Evolutionary conservation across 1,139 yeast genomes (phyloP), one percentile per base, ranked within the genome.

Genomic region (Zygoascus sp.): DNA sequence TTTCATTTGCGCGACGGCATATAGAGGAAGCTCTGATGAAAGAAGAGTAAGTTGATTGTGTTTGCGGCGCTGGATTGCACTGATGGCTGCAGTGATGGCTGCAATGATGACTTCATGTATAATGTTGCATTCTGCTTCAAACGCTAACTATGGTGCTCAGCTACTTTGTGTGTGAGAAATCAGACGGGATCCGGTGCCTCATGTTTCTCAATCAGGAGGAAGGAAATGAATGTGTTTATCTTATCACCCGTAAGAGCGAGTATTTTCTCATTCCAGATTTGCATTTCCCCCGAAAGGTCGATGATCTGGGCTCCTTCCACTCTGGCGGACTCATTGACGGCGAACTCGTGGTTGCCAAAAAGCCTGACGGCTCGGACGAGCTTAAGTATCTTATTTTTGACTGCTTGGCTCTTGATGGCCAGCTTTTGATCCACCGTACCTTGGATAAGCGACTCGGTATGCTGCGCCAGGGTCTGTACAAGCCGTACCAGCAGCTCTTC

Each of bases 321-420:
- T 85, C 83, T 54, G 96, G 96, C 1, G 85, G 97, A 0, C 70
- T 94, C 13, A 74, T 94, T 13, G 99, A 94, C 63, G 98, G 98
- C 2, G 99, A 94, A 66, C 74, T 94, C 50, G 86, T 83, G 1
- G 68, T 79, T 46, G 53, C 58, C 25, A 48, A 32, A 28, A 70
- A 74, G 45, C 77, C 76, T 4, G 65, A 66, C 28, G 77, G 78
- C 1, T 73, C 74, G 13, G 70, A 75, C 2, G 94, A 84, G 54
- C 67, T 85, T 52, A 74, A 95, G 56, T 94, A 81, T 62, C 73
- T 94, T 50, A 87, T 90, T 68, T 94, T 94, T 64, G 99, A 94
- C 65, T 86, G 96, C 53, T 72, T 94, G 51, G 89, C 94, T 0
- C 74, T 87, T 54, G 89, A 90, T 62, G 90, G 90, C 40, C 76